Conservation (phyloP, 2,329 filamentous ascomycete species). For the Ceratocystis ficicola region DNA sequence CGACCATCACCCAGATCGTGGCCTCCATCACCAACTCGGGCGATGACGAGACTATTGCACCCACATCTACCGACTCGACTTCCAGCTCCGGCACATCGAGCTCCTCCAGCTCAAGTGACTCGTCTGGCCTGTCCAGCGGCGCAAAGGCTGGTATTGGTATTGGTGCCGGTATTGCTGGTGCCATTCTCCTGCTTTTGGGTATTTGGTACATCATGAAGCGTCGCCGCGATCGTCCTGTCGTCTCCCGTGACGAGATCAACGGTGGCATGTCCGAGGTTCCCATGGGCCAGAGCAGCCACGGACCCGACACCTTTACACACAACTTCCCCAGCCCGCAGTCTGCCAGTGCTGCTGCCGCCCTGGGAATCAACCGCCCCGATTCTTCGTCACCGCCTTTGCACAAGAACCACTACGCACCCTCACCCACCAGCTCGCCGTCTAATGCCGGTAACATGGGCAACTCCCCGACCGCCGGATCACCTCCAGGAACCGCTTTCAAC, state of each 20-base stretch:
- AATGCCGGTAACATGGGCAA: slow-evolving; percentile 1
- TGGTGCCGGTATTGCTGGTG: slow-evolving; percentile 31
- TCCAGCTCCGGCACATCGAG: slow-evolving; percentile 26
- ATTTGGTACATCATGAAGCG: slow-evolving; percentile 24
- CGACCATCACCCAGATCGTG: slow-evolving; percentile 27
- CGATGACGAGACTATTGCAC: slow-evolving; percentile 29
- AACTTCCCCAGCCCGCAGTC: slow-evolving; percentile 28
- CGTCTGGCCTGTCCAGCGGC: slow-evolving; percentile 31
- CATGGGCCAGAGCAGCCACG: slow-evolving; percentile 28
- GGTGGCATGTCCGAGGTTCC: slow-evolving; percentile 33
- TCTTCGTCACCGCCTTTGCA: slow-evolving; percentile 25
- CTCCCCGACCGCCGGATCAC: background rate
- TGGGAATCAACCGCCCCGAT: slow-evolving; percentile 23
- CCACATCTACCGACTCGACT: slow-evolving; percentile 25
- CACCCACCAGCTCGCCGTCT: slow-evolving; percentile 23
- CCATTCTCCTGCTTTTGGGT: slow-evolving; percentile 26
- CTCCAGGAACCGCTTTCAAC: background rate
- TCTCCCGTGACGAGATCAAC: slow-evolving; percentile 32
- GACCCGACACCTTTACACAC: slow-evolving; percentile 24
- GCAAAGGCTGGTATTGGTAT: slow-evolving; percentile 37
- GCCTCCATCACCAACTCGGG: slow-evolving; percentile 29
- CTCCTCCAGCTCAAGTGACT: slow-evolving; percentile 21
- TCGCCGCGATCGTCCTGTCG: slow-evolving; percentile 23
- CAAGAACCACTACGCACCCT: slow-evolving; percentile 24
- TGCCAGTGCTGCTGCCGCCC: slow-evolving; percentile 19